Conservation (phyloP, 257 asterid species). For the Lavandula angustifolia region DNA sequence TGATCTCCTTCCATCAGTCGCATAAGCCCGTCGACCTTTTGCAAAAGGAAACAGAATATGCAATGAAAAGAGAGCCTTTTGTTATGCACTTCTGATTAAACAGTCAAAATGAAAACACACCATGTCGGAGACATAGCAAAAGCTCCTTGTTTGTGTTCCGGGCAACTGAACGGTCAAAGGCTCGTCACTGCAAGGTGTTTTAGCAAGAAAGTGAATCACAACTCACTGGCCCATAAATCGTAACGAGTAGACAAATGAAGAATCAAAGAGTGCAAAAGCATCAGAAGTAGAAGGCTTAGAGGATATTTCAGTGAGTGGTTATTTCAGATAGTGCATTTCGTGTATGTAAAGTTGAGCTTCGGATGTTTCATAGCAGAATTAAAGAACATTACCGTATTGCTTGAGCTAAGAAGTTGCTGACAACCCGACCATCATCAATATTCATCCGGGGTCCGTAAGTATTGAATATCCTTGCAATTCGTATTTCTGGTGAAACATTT, state of each 20-base stretch:
- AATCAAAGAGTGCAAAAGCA: not conserved
- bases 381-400: constrained; percentile 72
- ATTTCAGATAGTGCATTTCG: not conserved
- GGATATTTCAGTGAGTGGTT: not conserved
- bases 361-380: too few relatives aligned
- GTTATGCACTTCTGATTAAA: not conserved
- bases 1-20: constrained; percentile 87
- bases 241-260: not conserved
- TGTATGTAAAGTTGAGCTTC: too few relatives aligned
- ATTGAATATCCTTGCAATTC: constrained; percentile 93
- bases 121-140: constrained; percentile 93
- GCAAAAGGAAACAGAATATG: not conserved
- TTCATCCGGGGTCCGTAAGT: constrained; percentile 98
- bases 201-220: constrained; percentile 18
- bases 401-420: constrained; percentile 95
- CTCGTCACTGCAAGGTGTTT: constrained; percentile 58
- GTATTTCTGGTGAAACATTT: constrained; percentile 54
- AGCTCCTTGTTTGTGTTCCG: constrained; percentile 97
- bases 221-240: not conserved
- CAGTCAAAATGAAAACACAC: constrained; percentile 35
- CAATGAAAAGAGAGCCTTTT: constrained; percentile 2
- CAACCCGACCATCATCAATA: constrained; percentile 97
- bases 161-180: constrained; percentile 95
- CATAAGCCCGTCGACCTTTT: constrained; percentile 87
- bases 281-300: too few relatives aligned